phyloP scores from a whole-genome alignment of 1,139 yeast genomes.

The Taphrina populina region DNA sequence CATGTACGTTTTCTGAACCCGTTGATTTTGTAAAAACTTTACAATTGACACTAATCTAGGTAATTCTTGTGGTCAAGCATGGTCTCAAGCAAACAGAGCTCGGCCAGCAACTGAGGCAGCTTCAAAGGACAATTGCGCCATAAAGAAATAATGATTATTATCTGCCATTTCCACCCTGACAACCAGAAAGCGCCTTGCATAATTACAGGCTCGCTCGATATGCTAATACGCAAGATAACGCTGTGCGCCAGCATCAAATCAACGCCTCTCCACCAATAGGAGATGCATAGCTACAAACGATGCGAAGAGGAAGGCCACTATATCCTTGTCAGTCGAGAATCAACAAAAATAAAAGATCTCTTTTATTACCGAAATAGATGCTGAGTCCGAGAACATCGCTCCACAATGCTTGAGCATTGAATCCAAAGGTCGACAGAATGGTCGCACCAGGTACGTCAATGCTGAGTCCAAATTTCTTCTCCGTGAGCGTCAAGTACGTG shows the following conservation, averaged over 20 bases:
- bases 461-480: conserved; percentile 84
- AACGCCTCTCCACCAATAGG: conserved; percentile 74
- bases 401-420: conserved; percentile 72
- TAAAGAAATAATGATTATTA: too few species aligned
- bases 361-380: conserved; percentile 46
- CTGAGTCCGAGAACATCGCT: conserved; percentile 60
- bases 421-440: conserved; percentile 90
- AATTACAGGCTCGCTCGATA: too few species aligned
- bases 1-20: conserved; percentile 2
- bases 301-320: conserved; percentile 53
- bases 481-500: conserved; percentile 77
- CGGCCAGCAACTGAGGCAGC: too few species aligned
- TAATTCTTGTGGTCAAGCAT: conserved; percentile 14
- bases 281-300: conserved; percentile 76
- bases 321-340: background rate
- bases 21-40: too few species aligned
- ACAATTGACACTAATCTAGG: too few species aligned
- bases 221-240: too few species aligned
- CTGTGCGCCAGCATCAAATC: too few species aligned
- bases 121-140: too few species aligned
- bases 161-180: too few species aligned
- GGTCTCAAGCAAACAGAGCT: conserved; percentile 16
- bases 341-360: too few species aligned
- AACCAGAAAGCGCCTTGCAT: too few species aligned
- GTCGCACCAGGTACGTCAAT: conserved; percentile 99